Evolutionary conservation across 163 green algal genomes (phyloP), one percentile per base, ranked within the genome.

Genomic region (Chlamydomonas reinhardtii): DNA sequence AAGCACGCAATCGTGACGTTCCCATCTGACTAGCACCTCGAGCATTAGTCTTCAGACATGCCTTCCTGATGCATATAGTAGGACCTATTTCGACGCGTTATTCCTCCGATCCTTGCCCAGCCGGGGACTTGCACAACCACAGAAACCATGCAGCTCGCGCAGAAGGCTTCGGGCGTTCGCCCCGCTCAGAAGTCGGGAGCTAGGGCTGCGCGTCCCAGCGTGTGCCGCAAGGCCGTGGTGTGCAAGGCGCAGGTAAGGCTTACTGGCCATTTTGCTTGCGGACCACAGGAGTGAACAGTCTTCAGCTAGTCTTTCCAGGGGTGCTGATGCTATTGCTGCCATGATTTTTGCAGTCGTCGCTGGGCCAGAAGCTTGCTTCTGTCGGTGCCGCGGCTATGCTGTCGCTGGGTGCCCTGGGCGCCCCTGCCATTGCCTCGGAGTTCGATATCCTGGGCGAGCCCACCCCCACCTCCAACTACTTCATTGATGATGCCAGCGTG

Each of bases 401-500:
- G 61, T 75, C 87, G 25, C 16, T 90, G 4, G 84, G 82, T n/a
- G 64, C 75, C 12, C 59, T 94, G 25, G 70, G 88, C n/a, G 66
- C 88, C 32, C 76, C 88, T 35, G 84, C 89, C 31, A 78, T 92
- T 31, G 89, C 89, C 48, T 83, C 59, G 37, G 93, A 96, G 90
- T 96, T 96, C 54, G 93, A 99, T 84, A 87, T 99, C 34, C 86
- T 99, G 9, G 92, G 82, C 11, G 94, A 95, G 87, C 85, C 91
- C 17, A 93, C 74, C 0, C 96, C 96, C 22, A 92, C 88, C 12
- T 89, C 90, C 66, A 86, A 89, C 29, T 99, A 98, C 90, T 91
- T 61, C 61, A 90, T 98, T 37, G 97, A 99, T 81, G 97, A 99
- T 81, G 97, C 96, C 29, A 86, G 87, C n/a, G 94, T 97, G 37